Percentiles rank a stretch among this genome's conserved stretches.
phyloP scores from a whole-genome alignment of 2,329 filamentous ascomycete genomes.

The Aspergillus ibericus region DNA sequence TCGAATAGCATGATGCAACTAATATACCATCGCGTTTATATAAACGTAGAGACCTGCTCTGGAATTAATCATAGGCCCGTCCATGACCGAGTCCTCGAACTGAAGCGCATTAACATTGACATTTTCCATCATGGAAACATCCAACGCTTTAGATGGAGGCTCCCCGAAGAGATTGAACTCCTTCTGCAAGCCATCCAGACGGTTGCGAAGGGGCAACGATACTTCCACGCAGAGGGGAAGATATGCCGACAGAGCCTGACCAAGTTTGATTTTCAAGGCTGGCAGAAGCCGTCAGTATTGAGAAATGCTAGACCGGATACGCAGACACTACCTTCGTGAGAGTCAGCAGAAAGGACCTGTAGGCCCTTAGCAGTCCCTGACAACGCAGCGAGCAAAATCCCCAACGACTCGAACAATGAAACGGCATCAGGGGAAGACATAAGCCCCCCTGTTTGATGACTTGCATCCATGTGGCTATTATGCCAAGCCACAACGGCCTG shows the following conservation, averaged over 20 bases:
- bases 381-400: slow-evolving; percentile 42
- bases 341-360: slow-evolving; percentile 36
- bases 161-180: slow-evolving; percentile 44
- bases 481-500: slow-evolving; percentile 38
- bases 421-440: slow-evolving; percentile 39
- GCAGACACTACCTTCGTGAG: slow-evolving; percentile 32
- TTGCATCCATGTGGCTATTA: slow-evolving; percentile 25
- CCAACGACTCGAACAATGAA: slow-evolving; percentile 45
- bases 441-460: slow-evolving; percentile 30
- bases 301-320: background rate
- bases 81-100: slow-evolving; percentile 56
- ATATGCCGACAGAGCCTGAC: slow-evolving; percentile 41
- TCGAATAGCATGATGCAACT: background rate
- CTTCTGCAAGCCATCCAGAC: slow-evolving; percentile 43
- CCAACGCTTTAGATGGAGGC: slow-evolving; percentile 43
- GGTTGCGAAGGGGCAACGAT: slow-evolving; percentile 39
- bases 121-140: slow-evolving; percentile 44
- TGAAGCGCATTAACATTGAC: slow-evolving; percentile 51
- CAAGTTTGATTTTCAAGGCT: slow-evolving; percentile 40
- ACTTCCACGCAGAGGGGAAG: slow-evolving; percentile 42
- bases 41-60: slow-evolving; percentile 83
- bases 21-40: slow-evolving; percentile 72
- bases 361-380: slow-evolving; percentile 38
- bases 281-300: slow-evolving; percentile 9
- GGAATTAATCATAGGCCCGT: slow-evolving; percentile 71